Conservation (phyloP, 2,329 filamentous ascomycete genomes). For the Apiospora marii region DNA sequence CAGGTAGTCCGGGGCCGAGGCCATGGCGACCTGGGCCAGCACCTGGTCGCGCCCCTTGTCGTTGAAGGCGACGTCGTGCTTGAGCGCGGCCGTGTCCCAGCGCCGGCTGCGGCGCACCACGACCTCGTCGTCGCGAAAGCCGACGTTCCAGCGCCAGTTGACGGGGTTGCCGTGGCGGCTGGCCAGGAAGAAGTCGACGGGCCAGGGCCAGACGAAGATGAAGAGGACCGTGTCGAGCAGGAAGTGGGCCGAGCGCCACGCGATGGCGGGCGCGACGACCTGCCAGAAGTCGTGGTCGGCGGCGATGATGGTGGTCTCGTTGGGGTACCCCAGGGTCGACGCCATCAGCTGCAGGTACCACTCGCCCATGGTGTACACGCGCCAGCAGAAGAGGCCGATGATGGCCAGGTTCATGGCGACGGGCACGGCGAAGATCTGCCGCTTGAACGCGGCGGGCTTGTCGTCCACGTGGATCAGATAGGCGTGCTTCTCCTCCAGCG, state of each 20-base stretch:
- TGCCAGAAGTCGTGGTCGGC: slow-evolving; percentile 59
- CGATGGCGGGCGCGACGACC: slow-evolving; percentile 63
- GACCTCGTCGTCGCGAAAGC: slow-evolving; percentile 82
- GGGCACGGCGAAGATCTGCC: slow-evolving; percentile 83
- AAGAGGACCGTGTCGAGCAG: slow-evolving; percentile 76
- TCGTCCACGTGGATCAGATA: slow-evolving; percentile 87
- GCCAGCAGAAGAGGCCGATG: slow-evolving; percentile 68
- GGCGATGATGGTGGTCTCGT: slow-evolving; percentile 71
- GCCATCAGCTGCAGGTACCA: slow-evolving; percentile 75
- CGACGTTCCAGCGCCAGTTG: slow-evolving; percentile 75
- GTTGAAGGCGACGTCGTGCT: slow-evolving; percentile 59
- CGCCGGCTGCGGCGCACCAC: slow-evolving; percentile 79
- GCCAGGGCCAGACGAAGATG: slow-evolving; percentile 76
- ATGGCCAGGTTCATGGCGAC: slow-evolving; percentile 78
- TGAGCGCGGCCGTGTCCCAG: slow-evolving; percentile 68
- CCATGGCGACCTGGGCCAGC: slow-evolving; percentile 69
- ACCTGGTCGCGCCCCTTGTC: slow-evolving; percentile 63
- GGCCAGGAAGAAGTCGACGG: slow-evolving; percentile 74
- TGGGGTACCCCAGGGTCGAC: slow-evolving; percentile 70
- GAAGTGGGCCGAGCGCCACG: slow-evolving; percentile 70
- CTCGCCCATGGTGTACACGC: slow-evolving; percentile 72
- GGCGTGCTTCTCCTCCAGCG: slow-evolving; percentile 72
- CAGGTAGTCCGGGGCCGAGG: slow-evolving; percentile 72
- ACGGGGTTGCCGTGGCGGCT: slow-evolving; percentile 66
- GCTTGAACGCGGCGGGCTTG: slow-evolving; percentile 75